phyloP scores from a whole-genome alignment of 208 protist genomes.

The Leishmania arabica region DNA sequence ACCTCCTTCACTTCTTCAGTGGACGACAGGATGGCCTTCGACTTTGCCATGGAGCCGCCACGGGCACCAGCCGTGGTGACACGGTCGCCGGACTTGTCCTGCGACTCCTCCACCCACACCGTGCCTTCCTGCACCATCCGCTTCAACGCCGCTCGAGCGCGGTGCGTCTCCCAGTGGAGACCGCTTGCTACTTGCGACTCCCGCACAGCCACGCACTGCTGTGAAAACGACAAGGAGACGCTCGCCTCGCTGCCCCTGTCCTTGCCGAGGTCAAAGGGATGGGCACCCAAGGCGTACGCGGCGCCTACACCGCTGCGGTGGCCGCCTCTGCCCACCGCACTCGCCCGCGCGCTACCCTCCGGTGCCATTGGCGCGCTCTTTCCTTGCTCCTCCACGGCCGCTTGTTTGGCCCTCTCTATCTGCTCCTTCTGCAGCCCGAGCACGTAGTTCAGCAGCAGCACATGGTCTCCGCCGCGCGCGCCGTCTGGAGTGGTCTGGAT shows the following conservation, averaged over 20 bases:
- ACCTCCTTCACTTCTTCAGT: slow-evolving; percentile 31
- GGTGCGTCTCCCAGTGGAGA: slow-evolving; percentile 71
- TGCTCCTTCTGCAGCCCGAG: slow-evolving; percentile 48
- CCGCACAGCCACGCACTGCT: slow-evolving; percentile 61
- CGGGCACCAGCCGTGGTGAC: not conserved
- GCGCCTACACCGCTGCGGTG: slow-evolving; percentile 40
- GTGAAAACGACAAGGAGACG: slow-evolving; percentile 35
- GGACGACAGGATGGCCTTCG: slow-evolving; percentile 11
- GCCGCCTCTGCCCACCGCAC: not conserved
- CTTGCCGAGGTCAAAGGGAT: slow-evolving; percentile 33
- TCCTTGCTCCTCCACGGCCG: not conserved
- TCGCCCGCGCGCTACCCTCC: not conserved
- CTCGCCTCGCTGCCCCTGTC: slow-evolving; percentile 1
- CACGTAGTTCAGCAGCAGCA: slow-evolving; percentile 65
- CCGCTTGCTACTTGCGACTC: slow-evolving; percentile 40
- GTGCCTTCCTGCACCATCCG: slow-evolving; percentile 80
- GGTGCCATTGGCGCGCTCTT: not conserved
- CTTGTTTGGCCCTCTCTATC: slow-evolving; percentile 30
- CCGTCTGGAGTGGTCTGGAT: slow-evolving; percentile 87
- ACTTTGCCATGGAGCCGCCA: not conserved
- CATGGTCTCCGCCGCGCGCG: slow-evolving; percentile 53
- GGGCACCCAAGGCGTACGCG: slow-evolving; percentile 51
- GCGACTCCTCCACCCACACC: slow-evolving; percentile 71
- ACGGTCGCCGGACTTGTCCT: not conserved
- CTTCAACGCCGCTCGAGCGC: slow-evolving; percentile 56